Percentiles rank a stretch among this genome's conserved stretches.
These are phyloP conservation scores for Clitocybe nebularis DNA, from an alignment of 1,284 basidiomycete genomes.

Conservation along the genomic window DNA sequence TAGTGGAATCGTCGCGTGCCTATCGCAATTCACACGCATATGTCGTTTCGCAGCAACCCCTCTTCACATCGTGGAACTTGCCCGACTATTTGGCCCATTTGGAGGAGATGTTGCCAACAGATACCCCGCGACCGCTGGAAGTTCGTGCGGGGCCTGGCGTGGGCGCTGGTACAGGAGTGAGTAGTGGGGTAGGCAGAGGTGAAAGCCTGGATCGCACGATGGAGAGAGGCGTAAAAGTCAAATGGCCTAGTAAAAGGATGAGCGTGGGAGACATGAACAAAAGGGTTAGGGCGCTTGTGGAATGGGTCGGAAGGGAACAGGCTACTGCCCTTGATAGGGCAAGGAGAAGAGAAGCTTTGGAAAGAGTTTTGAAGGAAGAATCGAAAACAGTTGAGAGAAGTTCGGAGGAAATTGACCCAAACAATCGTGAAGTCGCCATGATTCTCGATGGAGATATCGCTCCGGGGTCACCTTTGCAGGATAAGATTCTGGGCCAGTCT, in stretches of 20 bases:
- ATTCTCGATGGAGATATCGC: slow-evolving; percentile 17
- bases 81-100: slow-evolving; percentile 94
- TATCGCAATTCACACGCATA: slow-evolving; percentile 76
- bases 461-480: background rate
- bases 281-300: slow-evolving; percentile 85
- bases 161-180: slow-evolving; percentile 13
- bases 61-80: slow-evolving; percentile 82
- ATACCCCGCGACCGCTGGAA: slow-evolving; percentile 71
- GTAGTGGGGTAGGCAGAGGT: slow-evolving; percentile 28
- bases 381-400: slow-evolving; percentile 11
- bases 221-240: slow-evolving; percentile 89
- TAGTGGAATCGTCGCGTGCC: slow-evolving; percentile 39
- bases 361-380: slow-evolving; percentile 47
- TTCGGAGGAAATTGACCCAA: slow-evolving; percentile 7
- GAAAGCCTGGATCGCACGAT: slow-evolving; percentile 55
- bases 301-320: slow-evolving; percentile 89
- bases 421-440: slow-evolving; percentile 20
- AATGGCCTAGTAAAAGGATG: slow-evolving; percentile 92
- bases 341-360: slow-evolving; percentile 64
- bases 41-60: slow-evolving; percentile 68
- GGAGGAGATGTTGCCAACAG: slow-evolving; percentile 77
- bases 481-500: background rate
- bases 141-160: slow-evolving; percentile 46
- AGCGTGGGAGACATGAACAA: slow-evolving; percentile 97
- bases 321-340: slow-evolving; percentile 70